Evolutionary conservation across 306 rosid genomes (phyloP).

Genomic region (Cicer arietinum): DNA sequence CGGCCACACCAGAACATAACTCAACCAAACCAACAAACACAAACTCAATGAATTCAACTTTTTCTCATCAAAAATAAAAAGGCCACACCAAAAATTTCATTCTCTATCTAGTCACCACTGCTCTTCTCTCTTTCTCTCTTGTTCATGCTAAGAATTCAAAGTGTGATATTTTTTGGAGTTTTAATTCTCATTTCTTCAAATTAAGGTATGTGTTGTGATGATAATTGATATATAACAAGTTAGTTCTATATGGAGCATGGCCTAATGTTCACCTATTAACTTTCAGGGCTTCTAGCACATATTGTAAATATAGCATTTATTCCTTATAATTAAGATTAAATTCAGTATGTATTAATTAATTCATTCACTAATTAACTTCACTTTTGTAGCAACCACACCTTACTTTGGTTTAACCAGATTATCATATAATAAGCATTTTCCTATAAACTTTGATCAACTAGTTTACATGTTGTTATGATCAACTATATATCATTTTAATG

Average conservation of each 20-base stretch:
- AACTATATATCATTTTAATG: background rate
- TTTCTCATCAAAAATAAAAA: slow-evolving; percentile 54
- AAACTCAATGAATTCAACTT: slow-evolving; percentile 38
- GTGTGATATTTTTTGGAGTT: slow-evolving; percentile 37
- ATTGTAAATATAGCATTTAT: slow-evolving; percentile 14
- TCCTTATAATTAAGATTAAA: background rate
- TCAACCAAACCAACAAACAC: slow-evolving; percentile 27
- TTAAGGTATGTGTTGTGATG: slow-evolving; percentile 41
- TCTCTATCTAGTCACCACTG: slow-evolving; percentile 36
- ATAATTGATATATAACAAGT: background rate
- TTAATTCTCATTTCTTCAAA: slow-evolving; percentile 26
- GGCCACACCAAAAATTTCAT: slow-evolving; percentile 42
- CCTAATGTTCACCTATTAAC: too few relatives aligned
- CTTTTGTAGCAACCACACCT: slow-evolving; percentile 4
- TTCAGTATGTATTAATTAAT: background rate
- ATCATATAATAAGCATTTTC: slow-evolving; percentile 3
- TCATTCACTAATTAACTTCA: background rate
- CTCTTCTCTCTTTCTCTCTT: background rate
- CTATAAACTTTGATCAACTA: background rate
- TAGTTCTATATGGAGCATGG: background rate
- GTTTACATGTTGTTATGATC: background rate
- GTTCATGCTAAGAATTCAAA: background rate
- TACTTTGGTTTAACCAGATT: background rate
- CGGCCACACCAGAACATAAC: slow-evolving; percentile 28
- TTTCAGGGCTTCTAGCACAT: too few relatives aligned